Conservation (phyloP, 331 rosid species). For the Phaseolus coccineus region DNA sequence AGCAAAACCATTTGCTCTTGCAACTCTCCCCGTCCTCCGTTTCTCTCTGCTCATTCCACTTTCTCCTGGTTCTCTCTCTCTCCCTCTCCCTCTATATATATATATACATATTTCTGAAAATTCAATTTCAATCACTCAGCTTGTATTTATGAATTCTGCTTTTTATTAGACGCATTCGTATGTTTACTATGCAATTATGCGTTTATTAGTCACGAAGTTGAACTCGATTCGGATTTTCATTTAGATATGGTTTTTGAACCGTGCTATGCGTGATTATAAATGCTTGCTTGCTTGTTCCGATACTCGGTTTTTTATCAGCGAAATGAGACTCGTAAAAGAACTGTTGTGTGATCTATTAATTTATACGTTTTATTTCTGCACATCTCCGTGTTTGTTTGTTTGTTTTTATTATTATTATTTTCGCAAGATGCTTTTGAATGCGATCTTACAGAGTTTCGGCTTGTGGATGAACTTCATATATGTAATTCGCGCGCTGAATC, state of each 20-base stretch:
- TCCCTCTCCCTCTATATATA: too few species aligned
- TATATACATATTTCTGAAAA: slow-evolving; percentile 29
- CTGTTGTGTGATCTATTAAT: not conserved
- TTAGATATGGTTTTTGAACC: slow-evolving; percentile 38
- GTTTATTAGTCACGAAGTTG: slow-evolving; percentile 13
- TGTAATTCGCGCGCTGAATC: slow-evolving; percentile 8
- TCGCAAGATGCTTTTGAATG: not conserved
- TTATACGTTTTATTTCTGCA: not conserved
- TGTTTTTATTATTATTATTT: not conserved
- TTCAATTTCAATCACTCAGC: not conserved
- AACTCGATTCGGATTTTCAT: slow-evolving; percentile 6
- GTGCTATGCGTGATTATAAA: not conserved
- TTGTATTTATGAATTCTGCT: not conserved
- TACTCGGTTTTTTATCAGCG: not conserved
- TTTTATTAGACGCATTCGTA: not conserved
- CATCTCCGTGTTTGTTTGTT: slow-evolving; percentile 1
- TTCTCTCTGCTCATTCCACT: slow-evolving; percentile 67
- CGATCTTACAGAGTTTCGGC: not conserved
- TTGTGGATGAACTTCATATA: not conserved
- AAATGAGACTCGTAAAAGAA: not conserved
- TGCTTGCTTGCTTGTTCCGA: not conserved
- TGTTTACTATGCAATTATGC: slow-evolving; percentile 1
- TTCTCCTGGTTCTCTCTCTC: slow-evolving; percentile 65
- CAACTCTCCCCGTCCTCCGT: slow-evolving; percentile 73
- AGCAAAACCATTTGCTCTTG: slow-evolving; percentile 76